A percentile compares a stretch with the other conserved stretches of the same genome.
phyloP scores from a whole-genome alignment of 305 asterid species.

The Fraxinus latifolia region DNA sequence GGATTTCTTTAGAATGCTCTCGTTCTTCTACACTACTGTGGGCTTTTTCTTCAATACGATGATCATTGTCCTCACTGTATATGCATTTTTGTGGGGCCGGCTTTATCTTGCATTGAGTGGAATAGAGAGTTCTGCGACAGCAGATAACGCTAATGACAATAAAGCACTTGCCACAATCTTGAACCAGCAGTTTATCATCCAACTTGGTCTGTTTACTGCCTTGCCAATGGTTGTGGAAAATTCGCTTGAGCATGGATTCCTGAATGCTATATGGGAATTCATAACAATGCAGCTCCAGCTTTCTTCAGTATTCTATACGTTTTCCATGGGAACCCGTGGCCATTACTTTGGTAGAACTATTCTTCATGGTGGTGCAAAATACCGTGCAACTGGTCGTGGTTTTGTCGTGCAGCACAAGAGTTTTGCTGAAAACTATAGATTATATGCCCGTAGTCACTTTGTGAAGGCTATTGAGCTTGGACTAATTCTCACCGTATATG shows the following conservation, averaged over 20 bases:
- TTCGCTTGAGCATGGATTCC: constrained; percentile 66
- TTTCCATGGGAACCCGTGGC: constrained; percentile 71
- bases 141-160: constrained; percentile 33
- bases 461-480: constrained; percentile 58
- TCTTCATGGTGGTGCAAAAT: constrained; percentile 53
- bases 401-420: constrained; percentile 53
- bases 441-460: constrained; percentile 52
- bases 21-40: constrained; percentile 58
- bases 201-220: constrained; percentile 59
- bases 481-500: constrained; percentile 43
- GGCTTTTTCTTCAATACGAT: constrained; percentile 62
- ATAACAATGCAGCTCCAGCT: constrained; percentile 68
- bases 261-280: constrained; percentile 58
- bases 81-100: constrained; percentile 68
- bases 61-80: constrained; percentile 63
- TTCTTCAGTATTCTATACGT: constrained; percentile 61
- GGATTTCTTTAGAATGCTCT: constrained; percentile 67
- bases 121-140: constrained; percentile 42
- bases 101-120: constrained; percentile 66
- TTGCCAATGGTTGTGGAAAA: constrained; percentile 63
- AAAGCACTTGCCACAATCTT: constrained; percentile 58
- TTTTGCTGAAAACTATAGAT: constrained; percentile 45
- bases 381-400: constrained; percentile 54
- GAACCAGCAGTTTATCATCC: constrained; percentile 69
- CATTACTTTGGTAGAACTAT: constrained; percentile 54